These are phyloP conservation scores for Ophiostoma piceae DNA, from an alignment of 2,329 filamentous ascomycete species.

Conservation along the genomic window DNA sequence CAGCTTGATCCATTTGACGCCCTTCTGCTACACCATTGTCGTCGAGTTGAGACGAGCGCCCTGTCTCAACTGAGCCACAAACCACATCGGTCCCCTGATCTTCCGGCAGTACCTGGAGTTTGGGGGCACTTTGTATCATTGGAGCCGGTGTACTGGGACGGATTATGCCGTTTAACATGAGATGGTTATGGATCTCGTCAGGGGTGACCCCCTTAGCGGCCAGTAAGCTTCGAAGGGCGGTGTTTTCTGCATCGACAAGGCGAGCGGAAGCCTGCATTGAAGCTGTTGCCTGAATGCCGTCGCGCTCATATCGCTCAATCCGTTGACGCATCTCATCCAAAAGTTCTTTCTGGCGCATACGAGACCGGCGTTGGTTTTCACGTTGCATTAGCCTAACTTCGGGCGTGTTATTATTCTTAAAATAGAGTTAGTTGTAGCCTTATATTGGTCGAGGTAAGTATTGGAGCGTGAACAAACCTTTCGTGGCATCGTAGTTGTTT, in stretches of 20 bases:
- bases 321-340: not conserved
- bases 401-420: not conserved
- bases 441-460: not conserved
- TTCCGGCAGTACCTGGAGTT: not conserved
- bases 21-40: not conserved
- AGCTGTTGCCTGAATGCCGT: not conserved
- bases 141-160: not conserved
- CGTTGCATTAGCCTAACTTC: conserved; percentile 3
- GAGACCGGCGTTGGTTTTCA: not conserved
- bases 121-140: not conserved
- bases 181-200: not conserved
- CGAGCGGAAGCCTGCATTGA: not conserved
- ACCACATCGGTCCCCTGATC: too few relatives aligned
- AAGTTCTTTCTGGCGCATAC: not conserved
- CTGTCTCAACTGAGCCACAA: too few relatives aligned
- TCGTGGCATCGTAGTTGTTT: not conserved
- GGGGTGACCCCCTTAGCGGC: not conserved
- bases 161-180: not conserved
- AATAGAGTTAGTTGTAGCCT: not conserved
- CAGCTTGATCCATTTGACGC: not conserved
- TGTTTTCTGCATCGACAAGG: not conserved
- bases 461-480: not conserved
- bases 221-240: not conserved
- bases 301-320: not conserved
- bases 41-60: not conserved